Percentiles rank a stretch among this genome's conserved stretches.
phyloP scores from a whole-genome alignment of 768 basidiomycete species.

The Daedaleopsis sinensis region DNA sequence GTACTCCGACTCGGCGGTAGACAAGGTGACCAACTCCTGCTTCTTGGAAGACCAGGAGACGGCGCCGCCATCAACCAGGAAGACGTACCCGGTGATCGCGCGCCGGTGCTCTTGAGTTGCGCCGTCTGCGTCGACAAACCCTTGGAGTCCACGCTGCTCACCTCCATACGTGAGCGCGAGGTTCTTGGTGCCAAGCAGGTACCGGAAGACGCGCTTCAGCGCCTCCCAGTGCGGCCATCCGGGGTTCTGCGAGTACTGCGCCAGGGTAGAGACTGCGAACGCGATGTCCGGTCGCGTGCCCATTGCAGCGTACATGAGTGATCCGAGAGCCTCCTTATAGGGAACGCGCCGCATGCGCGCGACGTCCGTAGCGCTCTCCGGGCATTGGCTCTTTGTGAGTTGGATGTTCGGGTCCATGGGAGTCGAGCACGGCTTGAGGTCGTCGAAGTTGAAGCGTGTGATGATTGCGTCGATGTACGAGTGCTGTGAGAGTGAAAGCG shows the following conservation, averaged over 20 bases:
- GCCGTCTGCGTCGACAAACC: constrained; percentile 36
- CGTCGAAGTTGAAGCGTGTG: no score
- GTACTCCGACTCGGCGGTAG: constrained; percentile 43
- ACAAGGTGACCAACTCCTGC: constrained; percentile 32
- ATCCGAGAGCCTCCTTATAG: constrained; percentile 26
- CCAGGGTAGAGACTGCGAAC: constrained; percentile 33
- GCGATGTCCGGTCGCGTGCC: constrained; percentile 41
- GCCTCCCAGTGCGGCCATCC: constrained; percentile 32
- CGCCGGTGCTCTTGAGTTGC: constrained; percentile 28
- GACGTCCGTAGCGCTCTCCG: neutral
- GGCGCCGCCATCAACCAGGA: constrained; percentile 32
- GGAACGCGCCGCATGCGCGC: constrained; percentile 20
- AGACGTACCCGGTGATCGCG: constrained; percentile 40
- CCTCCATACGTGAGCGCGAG: constrained; percentile 22
- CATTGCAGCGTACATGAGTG: constrained; percentile 32
- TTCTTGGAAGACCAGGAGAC: constrained; percentile 34
- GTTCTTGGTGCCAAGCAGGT: constrained; percentile 37
- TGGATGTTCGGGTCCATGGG: constrained; percentile 23
- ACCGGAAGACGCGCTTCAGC: constrained; percentile 35
- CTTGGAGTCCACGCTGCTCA: constrained; percentile 7
- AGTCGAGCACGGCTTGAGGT: constrained; percentile 20
- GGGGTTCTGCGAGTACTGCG: constrained; percentile 35
- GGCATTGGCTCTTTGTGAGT: constrained; percentile 11
- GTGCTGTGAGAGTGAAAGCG: constrained; percentile 21
- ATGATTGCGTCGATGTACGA: constrained; percentile 14